phyloP scores from a whole-genome alignment of 208 protist genomes.

The Acanthamoeba sp. region DNA sequence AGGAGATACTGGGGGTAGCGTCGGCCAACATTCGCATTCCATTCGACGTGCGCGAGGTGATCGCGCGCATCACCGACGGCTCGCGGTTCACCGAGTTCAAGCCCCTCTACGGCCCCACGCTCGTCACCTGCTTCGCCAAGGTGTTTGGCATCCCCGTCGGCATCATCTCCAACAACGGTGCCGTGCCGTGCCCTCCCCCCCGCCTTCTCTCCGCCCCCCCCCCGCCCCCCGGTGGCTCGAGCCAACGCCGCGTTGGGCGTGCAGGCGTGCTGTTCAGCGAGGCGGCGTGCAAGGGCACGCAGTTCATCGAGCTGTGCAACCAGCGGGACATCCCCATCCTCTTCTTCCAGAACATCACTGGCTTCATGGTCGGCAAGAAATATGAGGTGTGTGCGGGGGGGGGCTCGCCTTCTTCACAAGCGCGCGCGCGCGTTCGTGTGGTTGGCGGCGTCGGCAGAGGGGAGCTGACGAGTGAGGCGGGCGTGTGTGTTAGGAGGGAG shows the following conservation, averaged over 20 bases:
- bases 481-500: constrained; percentile 94
- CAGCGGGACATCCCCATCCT: constrained; percentile 96
- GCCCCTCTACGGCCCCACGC: constrained; percentile 93
- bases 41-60: constrained; percentile 77
- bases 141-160: constrained; percentile 96
- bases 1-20: constrained; percentile 64
- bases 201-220: too few species aligned
- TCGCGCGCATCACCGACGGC: constrained; percentile 96
- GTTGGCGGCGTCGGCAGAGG: too few species aligned
- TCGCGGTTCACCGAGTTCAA: constrained; percentile 97
- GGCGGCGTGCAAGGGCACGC: constrained; percentile 46
- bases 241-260: too few species aligned
- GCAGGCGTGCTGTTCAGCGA: constrained; percentile 51
- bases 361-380: constrained; percentile 92
- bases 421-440: too few species aligned
- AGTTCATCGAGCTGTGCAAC: constrained; percentile 94
- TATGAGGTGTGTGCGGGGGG: constrained; percentile 52
- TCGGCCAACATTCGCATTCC: constrained; percentile 44
- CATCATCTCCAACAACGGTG: constrained; percentile 97
- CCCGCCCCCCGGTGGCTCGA: too few species aligned
- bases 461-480: too few species aligned
- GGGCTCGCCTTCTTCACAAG: too few species aligned
- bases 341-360: constrained; percentile 98
- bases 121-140: constrained; percentile 89
- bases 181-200: too few species aligned